Evolutionary conservation across 352 stramenopile genomes (phyloP).

Genomic region (Phytophthora syringae): DNA sequence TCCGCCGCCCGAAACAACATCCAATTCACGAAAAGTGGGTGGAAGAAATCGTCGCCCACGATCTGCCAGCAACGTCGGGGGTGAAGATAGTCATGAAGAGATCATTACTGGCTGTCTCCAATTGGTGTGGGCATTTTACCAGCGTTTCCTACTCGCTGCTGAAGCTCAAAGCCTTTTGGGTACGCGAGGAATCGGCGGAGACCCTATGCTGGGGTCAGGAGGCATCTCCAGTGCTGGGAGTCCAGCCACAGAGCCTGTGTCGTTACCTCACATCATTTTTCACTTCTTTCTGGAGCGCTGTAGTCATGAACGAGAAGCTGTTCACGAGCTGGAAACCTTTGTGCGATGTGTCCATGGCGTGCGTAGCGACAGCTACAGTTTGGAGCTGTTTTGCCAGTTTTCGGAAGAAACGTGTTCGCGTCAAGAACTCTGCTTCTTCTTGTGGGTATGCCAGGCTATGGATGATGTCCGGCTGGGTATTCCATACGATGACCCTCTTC

Average conservation of each 20-base stretch:
- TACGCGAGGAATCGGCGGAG: conserved; percentile 18
- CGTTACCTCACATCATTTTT: conserved; percentile 44
- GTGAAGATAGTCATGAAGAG: conserved; percentile 20
- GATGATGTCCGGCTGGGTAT: conserved; percentile 54
- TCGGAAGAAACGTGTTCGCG: conserved; percentile 41
- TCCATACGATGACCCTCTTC: conserved; percentile 42
- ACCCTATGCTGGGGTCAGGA: conserved; percentile 5
- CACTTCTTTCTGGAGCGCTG: conserved; percentile 68
- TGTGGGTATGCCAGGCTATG: conserved; percentile 63
- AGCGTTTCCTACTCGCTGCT: conserved; percentile 60
- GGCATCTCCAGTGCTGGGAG: conserved; percentile 6
- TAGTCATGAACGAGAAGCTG: conserved; percentile 36
- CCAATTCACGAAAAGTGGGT: not conserved
- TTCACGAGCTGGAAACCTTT: conserved; percentile 44
- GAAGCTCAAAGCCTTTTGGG: conserved; percentile 42
- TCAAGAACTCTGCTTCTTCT: conserved; percentile 59
- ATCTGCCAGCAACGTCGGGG: conserved; percentile 9
- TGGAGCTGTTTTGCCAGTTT: conserved; percentile 70
- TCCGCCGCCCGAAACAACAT: conserved; percentile 13
- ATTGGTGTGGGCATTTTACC: conserved; percentile 62
- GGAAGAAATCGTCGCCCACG: conserved; percentile 15
- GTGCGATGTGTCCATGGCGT: conserved; percentile 42
- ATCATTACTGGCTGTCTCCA: conserved; percentile 33
- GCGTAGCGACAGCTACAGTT: conserved; percentile 31
- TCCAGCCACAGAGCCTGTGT: conserved; percentile 15